Evolutionary conservation across 306 rosid species (phyloP), one percentile per base, ranked within the genome.

Genomic region (Dicorynia guianensis): DNA sequence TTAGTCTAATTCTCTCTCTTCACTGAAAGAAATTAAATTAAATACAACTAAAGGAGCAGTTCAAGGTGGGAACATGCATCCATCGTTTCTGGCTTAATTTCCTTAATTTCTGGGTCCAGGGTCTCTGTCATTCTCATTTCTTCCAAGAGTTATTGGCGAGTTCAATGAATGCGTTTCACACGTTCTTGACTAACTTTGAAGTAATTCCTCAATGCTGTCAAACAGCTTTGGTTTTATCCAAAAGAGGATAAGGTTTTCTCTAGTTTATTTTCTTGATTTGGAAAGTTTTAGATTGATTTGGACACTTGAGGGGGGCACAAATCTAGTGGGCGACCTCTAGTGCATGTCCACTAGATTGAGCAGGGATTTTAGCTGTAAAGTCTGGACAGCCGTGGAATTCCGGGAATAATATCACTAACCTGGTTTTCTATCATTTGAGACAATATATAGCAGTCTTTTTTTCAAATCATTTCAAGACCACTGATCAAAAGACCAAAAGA

Each of bases 231-330:
- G 7, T 40, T 40, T 40, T 40, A 40, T 40, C 46, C 46, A 40
- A 5, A 40, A 40, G 7, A 5, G 9, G 46, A 40, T 7, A 40
- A 6, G 9, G 7, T n/a, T 4, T 20, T 19, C 10, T 6, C 58
- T 7, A 30, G 11, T 0, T 48, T 48, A 14, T 2, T 53, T 69
- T 69, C 74, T 69, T 69, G 52, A 69, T 69, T 69, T 69, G 74
- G 74, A 53, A 52, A 35, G 74, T 11, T 69, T 52, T 50, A 17
- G 63, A 36, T 69, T 69, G 74, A 52, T 18, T 52, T 69, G 18
- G 62, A 50, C 62, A 3, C 42, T 11, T 25, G 4, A 34, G 30
- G 30, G 30, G 1, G 30, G 2, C 1, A 35, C 38, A 11, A 52
- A 15, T 69, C 11, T 33, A 55, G 50, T 36, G 74, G 38, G 53